A percentile compares a stretch with the other conserved stretches of the same genome.
phyloP scores from a whole-genome alignment of 352 stramenopile species.

The Globisporangium cystogenes region DNA sequence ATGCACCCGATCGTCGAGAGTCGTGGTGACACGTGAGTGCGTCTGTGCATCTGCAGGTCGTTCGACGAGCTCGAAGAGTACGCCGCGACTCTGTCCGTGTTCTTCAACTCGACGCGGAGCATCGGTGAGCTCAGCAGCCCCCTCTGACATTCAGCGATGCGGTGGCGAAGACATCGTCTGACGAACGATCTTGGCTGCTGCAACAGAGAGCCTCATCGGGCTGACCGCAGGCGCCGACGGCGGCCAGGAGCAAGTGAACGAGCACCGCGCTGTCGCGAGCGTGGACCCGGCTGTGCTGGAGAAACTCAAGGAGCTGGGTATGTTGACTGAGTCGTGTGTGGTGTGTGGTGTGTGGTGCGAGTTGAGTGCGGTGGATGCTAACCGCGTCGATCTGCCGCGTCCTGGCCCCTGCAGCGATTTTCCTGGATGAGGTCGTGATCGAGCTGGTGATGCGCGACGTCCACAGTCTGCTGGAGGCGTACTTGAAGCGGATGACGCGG shows the following conservation, averaged over 20 bases:
- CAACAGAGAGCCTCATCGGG: constrained; percentile 52
- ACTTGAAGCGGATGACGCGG: constrained; percentile 47
- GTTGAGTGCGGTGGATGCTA: neutral
- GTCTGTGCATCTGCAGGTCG: constrained; percentile 14
- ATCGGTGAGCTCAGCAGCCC: constrained; percentile 28
- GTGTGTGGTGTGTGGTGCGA: neutral
- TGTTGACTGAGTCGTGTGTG: neutral
- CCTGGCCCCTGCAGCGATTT: constrained; percentile 33
- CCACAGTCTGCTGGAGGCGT: constrained; percentile 58
- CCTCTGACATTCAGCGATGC: neutral
- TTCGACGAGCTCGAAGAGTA: constrained; percentile 70
- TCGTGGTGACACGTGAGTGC: neutral
- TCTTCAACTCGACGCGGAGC: constrained; percentile 68
- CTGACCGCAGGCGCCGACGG: constrained; percentile 46
- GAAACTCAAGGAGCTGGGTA: constrained; percentile 57
- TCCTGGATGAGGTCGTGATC: constrained; percentile 75
- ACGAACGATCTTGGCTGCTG: neutral
- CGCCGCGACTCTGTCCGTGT: constrained; percentile 54
- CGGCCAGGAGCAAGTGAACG: constrained; percentile 48
- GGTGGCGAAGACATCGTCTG: neutral
- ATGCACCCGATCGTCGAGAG: too few species aligned
- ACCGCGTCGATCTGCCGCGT: neutral
- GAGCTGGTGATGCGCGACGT: constrained; percentile 76
- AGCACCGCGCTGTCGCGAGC: constrained; percentile 17
- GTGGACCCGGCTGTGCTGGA: constrained; percentile 25